phyloP scores from a whole-genome alignment of 2,329 filamentous ascomycete genomes.

The Hypoxylon sp. region DNA sequence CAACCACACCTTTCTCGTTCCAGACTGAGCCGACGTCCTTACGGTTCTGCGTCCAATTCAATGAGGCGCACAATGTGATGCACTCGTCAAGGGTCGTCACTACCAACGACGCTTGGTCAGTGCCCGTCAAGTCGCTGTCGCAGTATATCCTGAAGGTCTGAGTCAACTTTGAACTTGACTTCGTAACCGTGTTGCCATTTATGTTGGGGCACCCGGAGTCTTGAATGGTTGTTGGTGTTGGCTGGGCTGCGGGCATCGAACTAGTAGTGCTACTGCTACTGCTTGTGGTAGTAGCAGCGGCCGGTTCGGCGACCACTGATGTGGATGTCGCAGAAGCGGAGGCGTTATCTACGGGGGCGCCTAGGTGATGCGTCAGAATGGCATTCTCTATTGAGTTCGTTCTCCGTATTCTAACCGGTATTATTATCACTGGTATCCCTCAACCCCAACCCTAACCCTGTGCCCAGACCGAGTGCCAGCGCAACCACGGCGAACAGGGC shows the following conservation, averaged over 20 bases:
- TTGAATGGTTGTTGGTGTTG: slow-evolving; percentile 12
- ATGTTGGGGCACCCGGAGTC: slow-evolving; percentile 22
- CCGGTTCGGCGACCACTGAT: slow-evolving; percentile 3
- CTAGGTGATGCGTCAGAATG: slow-evolving; percentile 26
- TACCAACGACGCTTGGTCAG: slow-evolving; percentile 14
- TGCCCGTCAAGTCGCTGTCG: slow-evolving; percentile 35
- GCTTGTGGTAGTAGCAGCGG: slow-evolving; percentile 1
- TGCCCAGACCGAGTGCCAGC: slow-evolving; percentile 30
- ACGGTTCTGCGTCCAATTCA: slow-evolving; percentile 29
- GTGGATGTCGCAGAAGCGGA: slow-evolving; percentile 9
- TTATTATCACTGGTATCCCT: slow-evolving; percentile 22
- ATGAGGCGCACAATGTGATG: slow-evolving; percentile 30
- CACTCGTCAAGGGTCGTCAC: slow-evolving; percentile 31
- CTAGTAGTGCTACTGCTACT: slow-evolving; percentile 4
- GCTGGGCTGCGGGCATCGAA: slow-evolving; percentile 2
- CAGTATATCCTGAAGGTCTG: slow-evolving; percentile 25
- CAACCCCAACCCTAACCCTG: slow-evolving; percentile 28
- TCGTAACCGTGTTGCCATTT: slow-evolving; percentile 16
- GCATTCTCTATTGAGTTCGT: not conserved
- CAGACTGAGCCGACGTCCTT: slow-evolving; percentile 27
- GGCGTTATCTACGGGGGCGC: slow-evolving; percentile 8
- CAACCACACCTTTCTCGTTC: slow-evolving; percentile 27
- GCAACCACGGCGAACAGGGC: slow-evolving; percentile 22
- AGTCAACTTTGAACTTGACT: not conserved
- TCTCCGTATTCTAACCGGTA: slow-evolving; percentile 16